phyloP scores from a whole-genome alignment of 2,329 filamentous ascomycete genomes.

The Nemania sp. region DNA sequence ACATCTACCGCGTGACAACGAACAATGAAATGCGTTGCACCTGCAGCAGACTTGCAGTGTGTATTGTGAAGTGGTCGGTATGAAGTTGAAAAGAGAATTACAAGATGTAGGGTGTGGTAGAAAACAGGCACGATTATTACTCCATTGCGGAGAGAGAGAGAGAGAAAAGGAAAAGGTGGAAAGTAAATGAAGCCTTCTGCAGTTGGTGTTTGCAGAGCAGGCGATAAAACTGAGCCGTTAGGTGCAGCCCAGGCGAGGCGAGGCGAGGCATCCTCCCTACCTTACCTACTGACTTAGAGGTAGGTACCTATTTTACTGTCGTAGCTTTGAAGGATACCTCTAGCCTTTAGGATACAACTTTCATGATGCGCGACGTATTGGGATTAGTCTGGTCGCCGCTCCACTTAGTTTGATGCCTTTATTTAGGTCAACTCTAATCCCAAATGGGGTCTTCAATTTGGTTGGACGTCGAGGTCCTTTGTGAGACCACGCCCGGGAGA shows the following conservation, averaged over 20 bases:
- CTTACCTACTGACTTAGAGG: too few relatives aligned
- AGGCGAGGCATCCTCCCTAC: too few relatives aligned
- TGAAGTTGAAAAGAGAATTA: conserved; percentile 1
- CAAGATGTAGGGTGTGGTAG: not conserved
- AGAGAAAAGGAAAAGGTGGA: not conserved
- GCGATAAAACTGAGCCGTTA: not conserved
- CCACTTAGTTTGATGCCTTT: too few relatives aligned
- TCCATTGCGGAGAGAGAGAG: conserved; percentile 20
- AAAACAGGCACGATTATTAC: not conserved
- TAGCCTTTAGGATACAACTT: not conserved
- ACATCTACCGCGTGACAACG: not conserved
- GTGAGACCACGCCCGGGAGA: too few relatives aligned
- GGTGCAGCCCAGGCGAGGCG: too few relatives aligned
- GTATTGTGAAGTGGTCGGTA: not conserved
- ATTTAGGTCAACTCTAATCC: too few relatives aligned
- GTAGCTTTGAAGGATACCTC: not conserved
- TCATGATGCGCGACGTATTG: too few relatives aligned
- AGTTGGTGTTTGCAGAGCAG: too few relatives aligned
- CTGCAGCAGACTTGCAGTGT: not conserved
- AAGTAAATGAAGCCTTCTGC: too few relatives aligned
- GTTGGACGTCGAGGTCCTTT: too few relatives aligned
- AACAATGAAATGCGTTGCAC: not conserved
- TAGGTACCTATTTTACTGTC: not conserved
- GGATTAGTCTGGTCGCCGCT: too few relatives aligned
- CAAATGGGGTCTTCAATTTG: too few relatives aligned